Base-by-base conservation (phyloP, 148 eudicot species). In the Silene conica region DNA sequence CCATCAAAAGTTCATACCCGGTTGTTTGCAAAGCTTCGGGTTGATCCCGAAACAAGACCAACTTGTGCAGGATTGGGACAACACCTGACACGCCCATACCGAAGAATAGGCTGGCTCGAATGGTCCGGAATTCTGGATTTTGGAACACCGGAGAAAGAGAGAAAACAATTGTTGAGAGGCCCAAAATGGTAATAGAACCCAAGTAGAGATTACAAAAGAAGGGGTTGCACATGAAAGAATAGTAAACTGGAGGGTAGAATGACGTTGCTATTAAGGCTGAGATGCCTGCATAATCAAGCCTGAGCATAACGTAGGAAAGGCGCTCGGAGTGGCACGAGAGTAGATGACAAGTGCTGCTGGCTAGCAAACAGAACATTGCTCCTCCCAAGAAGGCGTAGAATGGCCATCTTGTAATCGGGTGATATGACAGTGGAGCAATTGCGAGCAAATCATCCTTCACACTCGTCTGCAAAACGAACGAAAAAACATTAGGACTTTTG, bases 391-490 rank as follows among this genome's bases (percentile, higher is more conserved):
- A 93, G 76, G 83, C 86, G 19, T 79, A 93, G 73, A 93, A 93
- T 6, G 98, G 98, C 96, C 94, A 93, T 65, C 98, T 86, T 25
- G 98, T 93, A 28, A 90, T 87, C 52, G 96, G 98, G 26, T 84
- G 76, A 38, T 74, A 70, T 63, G 81, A 52, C 74, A 86, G 19
- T 22, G 97, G 92, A 70, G 86, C 89, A 73, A 88, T 82, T 14
- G 81, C 77, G 28, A 83, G 78, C 71, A 92, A 22, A 20, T 87
- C 88, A 18, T 83, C 88, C 73, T 87, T 92, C 80, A 83, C 73
- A 55, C 71, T 86, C 66, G 63, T 83, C 93, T 87, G 87, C 69
- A 81, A 57, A 63, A 46, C 15, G 56, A 63, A 23, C 18, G 73
- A 69, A 21, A 2, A 15, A 15, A 7, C 3, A 19, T 74, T 50